phyloP scores from a whole-genome alignment of 2,329 filamentous ascomycete genomes.

The Stachybotrys echinatus region DNA sequence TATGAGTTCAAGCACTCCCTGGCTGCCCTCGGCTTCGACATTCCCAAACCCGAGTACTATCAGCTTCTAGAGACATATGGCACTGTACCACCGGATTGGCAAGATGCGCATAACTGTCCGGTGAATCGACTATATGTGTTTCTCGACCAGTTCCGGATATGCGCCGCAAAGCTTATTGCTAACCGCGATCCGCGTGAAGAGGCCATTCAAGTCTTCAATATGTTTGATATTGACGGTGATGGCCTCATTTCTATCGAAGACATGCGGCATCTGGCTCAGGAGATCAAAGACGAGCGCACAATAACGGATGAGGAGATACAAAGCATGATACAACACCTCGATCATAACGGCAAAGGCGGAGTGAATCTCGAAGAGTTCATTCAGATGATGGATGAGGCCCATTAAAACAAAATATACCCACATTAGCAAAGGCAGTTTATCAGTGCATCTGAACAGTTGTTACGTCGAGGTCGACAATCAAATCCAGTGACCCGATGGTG shows the following conservation, averaged over 20 bases:
- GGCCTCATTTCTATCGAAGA: conserved; percentile 87
- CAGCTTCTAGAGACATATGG: conserved; percentile 77
- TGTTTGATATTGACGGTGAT: conserved; percentile 92
- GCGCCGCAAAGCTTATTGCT: conserved; percentile 73
- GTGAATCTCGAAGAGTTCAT: conserved; percentile 66
- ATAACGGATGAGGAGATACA: conserved; percentile 87
- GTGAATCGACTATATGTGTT: conserved; percentile 44
- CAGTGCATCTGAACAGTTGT: too few species aligned
- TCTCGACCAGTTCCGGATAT: conserved; percentile 57
- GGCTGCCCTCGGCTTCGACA: conserved; percentile 89
- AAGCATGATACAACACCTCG: conserved; percentile 98
- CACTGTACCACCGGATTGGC: conserved; percentile 59
- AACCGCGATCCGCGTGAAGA: conserved; percentile 85
- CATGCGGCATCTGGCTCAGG: conserved; percentile 78
- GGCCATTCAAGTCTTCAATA: conserved; percentile 81
- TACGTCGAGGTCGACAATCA: too few species aligned
- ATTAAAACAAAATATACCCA: too few species aligned
- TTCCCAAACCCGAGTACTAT: conserved; percentile 81
- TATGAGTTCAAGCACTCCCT: conserved; percentile 97
- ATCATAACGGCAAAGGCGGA: conserved; percentile 85
- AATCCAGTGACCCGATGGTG: too few species aligned
- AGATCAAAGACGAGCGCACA: conserved; percentile 74
- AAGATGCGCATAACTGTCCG: conserved; percentile 33
- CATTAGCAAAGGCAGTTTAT: too few species aligned
- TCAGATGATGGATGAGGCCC: conserved; percentile 50